A percentile compares a stretch with the other conserved stretches of the same genome.
Conservation (phyloP, 441 rosid species). For the Erodium moschatum region DNA sequence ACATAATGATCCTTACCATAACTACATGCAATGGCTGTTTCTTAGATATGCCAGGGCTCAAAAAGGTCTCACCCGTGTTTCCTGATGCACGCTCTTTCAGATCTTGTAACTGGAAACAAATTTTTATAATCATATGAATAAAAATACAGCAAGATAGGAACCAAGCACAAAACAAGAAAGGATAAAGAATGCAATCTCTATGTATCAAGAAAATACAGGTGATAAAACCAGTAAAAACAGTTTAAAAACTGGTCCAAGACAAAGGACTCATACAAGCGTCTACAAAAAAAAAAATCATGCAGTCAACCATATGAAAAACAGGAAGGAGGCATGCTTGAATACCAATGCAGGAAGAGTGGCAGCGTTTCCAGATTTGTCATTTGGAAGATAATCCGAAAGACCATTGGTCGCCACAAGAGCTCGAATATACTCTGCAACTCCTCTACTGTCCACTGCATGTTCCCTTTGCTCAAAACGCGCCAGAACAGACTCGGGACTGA, state of each 20-base stretch:
- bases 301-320: neutral
- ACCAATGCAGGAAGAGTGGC: conserved; percentile 85
- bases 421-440: conserved; percentile 77
- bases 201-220: neutral
- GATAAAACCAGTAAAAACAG: neutral
- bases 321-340: conserved; percentile 4
- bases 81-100: conserved; percentile 80
- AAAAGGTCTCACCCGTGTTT: conserved; percentile 50
- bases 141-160: neutral
- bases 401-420: conserved; percentile 75
- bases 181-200: neutral
- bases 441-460: conserved; percentile 69
- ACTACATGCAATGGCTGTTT: conserved; percentile 90
- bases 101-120: conserved; percentile 65
- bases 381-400: conserved; percentile 81
- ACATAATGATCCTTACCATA: conserved; percentile 45
- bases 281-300: neutral
- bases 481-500: conserved; percentile 80
- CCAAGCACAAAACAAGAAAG: neutral
- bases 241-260: neutral
- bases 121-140: conserved; percentile 15
- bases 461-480: conserved; percentile 78
- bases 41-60: conserved; percentile 81
- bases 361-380: conserved; percentile 66
- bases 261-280: neutral